Evolutionary conservation across 2,329 filamentous ascomycete species (phyloP), one percentile per base, ranked within the genome.

Genomic region (Exophiala calicioides): DNA sequence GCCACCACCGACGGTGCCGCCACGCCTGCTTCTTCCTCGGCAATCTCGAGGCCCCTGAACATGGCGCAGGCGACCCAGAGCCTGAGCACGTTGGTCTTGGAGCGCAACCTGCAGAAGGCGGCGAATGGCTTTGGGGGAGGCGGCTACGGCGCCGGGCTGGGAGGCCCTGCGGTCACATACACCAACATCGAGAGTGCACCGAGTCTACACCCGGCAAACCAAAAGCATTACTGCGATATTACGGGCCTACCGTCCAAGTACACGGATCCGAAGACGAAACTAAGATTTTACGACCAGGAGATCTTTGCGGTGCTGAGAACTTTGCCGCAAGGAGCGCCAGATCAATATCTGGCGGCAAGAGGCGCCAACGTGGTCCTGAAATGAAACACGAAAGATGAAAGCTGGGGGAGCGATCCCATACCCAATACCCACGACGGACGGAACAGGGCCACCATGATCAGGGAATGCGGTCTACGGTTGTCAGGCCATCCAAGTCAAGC

Each of bases 101-200:
- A 95, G 68, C 93, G 88, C 77, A 91, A 82, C 58, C 74, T 67
- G 61, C 64, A 64, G 65, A 52, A 50, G 27, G 51, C 47, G 12
- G 44, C 39, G 9, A 49, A 44, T 24, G 42, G 44, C 10, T 37
- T 36, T 4, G n/a, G n/a, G n/a, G n/a, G n/a, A n/a, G n/a, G n/a
- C n/a, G n/a, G n/a, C n/a, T n/a, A n/a, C n/a, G 30, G 27, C 15
- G 34, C 19, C n/a, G 42, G 47, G 15, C 9, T 47, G 21, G 43
- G 34, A 5, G 85, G 84, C 0, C 88, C 86, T 0, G 80, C 78
- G 23, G 86, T 86, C 23, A 96, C 93, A 1, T 98, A 97, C 68
- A 95, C 89, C 5, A 97, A 96, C 64, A 94, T 98, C 54, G 93
- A 97, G 68, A 90, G 88, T 36, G 91, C 93, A 3, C 93, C 93